phyloP scores from a whole-genome alignment of 1,284 basidiomycete genomes.

The Porogramme epimiltina region DNA sequence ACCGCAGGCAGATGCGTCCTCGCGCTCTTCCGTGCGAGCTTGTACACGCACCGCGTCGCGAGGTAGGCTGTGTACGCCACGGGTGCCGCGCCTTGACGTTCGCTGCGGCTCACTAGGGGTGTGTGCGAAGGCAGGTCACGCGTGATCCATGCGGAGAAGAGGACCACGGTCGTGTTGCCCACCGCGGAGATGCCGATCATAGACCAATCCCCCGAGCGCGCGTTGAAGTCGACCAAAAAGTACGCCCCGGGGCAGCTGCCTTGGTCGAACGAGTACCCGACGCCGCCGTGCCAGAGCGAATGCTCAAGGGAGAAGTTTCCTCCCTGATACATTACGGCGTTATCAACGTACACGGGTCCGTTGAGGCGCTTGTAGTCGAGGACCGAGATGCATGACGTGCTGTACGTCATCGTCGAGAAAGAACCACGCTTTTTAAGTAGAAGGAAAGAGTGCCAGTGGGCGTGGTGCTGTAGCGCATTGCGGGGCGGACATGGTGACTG shows the following conservation, averaged over 20 bases:
- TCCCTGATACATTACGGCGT: slow-evolving; percentile 22
- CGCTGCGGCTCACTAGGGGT: too few relatives aligned
- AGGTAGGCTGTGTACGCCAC: slow-evolving; percentile 61
- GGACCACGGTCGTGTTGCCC: slow-evolving; percentile 51
- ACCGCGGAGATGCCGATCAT: slow-evolving; percentile 59
- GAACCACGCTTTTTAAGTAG: slow-evolving; percentile 74
- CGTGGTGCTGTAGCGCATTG: slow-evolving; percentile 69
- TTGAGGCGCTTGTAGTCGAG: slow-evolving; percentile 60
- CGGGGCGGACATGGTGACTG: slow-evolving; percentile 53
- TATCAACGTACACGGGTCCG: slow-evolving; percentile 48
- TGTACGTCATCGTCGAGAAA: slow-evolving; percentile 66
- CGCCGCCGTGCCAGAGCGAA: slow-evolving; percentile 57
- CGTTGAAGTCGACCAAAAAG: slow-evolving; percentile 47
- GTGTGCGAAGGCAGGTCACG: slow-evolving; percentile 38
- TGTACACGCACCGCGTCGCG: slow-evolving; percentile 37
- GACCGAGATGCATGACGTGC: slow-evolving; percentile 62
- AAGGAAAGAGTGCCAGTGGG: slow-evolving; percentile 52
- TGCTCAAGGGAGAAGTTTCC: slow-evolving; percentile 36
- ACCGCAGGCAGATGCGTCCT: slow-evolving; percentile 31
- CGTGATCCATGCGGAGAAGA: slow-evolving; percentile 63
- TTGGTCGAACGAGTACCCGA: slow-evolving; percentile 51
- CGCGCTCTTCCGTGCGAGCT: slow-evolving; percentile 32
- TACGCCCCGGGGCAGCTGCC: slow-evolving; percentile 29
- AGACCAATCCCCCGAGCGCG: slow-evolving; percentile 60
- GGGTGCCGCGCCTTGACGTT: slow-evolving; percentile 27